Conservation (phyloP, 2,329 filamentous ascomycete species). For the Sporothrix variecibatus region DNA sequence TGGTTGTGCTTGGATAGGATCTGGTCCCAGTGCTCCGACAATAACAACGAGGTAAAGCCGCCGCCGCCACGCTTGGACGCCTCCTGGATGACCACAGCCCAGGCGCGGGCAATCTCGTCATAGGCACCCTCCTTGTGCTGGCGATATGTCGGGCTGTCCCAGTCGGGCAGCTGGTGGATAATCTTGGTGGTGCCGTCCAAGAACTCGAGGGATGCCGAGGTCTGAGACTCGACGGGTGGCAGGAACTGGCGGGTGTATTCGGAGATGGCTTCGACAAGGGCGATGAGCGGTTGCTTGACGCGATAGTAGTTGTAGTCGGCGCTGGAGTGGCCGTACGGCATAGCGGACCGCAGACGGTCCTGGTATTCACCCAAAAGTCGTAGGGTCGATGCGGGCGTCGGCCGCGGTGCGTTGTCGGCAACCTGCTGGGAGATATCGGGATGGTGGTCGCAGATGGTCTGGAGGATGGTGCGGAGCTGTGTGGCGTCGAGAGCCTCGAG, state of each 20-base stretch:
- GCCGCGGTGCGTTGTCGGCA: slow-evolving; percentile 79
- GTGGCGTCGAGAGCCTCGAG: slow-evolving; percentile 89
- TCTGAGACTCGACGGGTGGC: slow-evolving; percentile 83
- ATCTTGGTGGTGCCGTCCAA: slow-evolving; percentile 88
- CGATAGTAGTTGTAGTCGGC: slow-evolving; percentile 96
- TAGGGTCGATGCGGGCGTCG: slow-evolving; percentile 77
- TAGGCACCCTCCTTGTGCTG: slow-evolving; percentile 95
- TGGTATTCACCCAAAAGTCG: slow-evolving; percentile 82
- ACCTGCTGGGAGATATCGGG: slow-evolving; percentile 85
- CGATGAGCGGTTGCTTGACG: slow-evolving; percentile 76
- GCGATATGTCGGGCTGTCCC: slow-evolving; percentile 85
- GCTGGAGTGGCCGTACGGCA: slow-evolving; percentile 81
- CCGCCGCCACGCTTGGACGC: slow-evolving; percentile 87
- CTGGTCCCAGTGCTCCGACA: slow-evolving; percentile 91
- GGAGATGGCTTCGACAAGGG: slow-evolving; percentile 83
- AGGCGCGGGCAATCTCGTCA: slow-evolving; percentile 91
- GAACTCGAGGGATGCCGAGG: slow-evolving; percentile 81
- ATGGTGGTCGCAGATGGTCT: slow-evolving; percentile 86
- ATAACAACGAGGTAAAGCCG: slow-evolving; percentile 71
- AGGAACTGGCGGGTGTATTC: slow-evolving; percentile 97
- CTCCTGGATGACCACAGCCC: slow-evolving; percentile 88
- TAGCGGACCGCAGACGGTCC: slow-evolving; percentile 71
- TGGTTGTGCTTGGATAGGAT: slow-evolving; percentile 85
- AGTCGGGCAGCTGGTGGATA: slow-evolving; percentile 85
- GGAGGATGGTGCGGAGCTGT: slow-evolving; percentile 82